Evolutionary conservation across 345 rosid species (phyloP).

Genomic region (Brassica cretica): DNA sequence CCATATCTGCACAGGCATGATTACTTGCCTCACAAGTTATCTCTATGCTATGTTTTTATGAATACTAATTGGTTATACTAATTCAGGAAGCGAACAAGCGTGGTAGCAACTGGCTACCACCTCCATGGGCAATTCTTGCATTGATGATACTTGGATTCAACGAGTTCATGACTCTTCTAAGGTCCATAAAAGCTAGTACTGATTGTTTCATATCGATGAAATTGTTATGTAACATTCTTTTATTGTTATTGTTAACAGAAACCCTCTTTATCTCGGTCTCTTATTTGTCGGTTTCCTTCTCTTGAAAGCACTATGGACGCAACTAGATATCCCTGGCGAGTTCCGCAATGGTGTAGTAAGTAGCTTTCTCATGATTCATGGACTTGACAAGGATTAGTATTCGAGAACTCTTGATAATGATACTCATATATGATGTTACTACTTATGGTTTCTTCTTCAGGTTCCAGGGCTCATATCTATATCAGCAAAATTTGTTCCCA

Average conservation of each 20-base stretch:
- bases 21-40: background rate
- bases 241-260: conserved; percentile 53
- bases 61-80: conserved; percentile 11
- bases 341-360: conserved; percentile 92
- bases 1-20: conserved; percentile 95
- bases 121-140: conserved; percentile 97
- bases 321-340: conserved; percentile 79
- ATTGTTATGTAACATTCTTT: background rate
- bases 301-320: conserved; percentile 86
- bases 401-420: background rate
- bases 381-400: conserved; percentile 4
- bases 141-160: conserved; percentile 83
- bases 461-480: conserved; percentile 85
- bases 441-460: conserved; percentile 47
- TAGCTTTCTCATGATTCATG: conserved; percentile 3
- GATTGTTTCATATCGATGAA: background rate
- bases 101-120: conserved; percentile 89
- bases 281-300: conserved; percentile 71
- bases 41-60: background rate
- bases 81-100: conserved; percentile 90
- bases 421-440: background rate
- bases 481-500: conserved; percentile 81
- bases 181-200: conserved; percentile 44
- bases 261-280: conserved; percentile 72
- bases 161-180: conserved; percentile 94